Conservation (phyloP, 2,329 filamentous ascomycete genomes). For the Talaromyces atroroseus region DNA sequence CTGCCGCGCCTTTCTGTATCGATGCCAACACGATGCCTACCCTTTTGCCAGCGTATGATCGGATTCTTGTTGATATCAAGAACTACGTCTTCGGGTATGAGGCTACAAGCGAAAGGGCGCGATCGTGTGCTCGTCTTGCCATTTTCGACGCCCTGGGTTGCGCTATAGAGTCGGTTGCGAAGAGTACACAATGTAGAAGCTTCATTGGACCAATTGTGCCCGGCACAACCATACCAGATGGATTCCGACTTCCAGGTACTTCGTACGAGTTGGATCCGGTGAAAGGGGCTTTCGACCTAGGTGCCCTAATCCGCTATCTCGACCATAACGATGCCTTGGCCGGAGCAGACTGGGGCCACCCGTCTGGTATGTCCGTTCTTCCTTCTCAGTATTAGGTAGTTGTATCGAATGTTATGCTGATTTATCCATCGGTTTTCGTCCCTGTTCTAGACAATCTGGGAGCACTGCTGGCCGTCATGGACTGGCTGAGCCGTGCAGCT, state of each 20-base stretch:
- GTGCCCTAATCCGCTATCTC: constrained; percentile 29
- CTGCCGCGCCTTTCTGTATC: too few species aligned
- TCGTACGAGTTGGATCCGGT: constrained; percentile 25
- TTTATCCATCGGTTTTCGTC: too few species aligned
- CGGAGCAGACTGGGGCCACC: constrained; percentile 36
- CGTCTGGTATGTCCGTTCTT: constrained; percentile 19
- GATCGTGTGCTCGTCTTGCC: too few species aligned
- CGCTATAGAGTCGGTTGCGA: background rate
- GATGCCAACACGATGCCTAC: too few species aligned
- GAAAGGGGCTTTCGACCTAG: constrained; percentile 33
- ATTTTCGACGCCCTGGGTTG: constrained; percentile 2
- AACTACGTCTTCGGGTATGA: too few species aligned
- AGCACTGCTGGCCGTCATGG: constrained; percentile 31
- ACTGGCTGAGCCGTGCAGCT: constrained; percentile 24
- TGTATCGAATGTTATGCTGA: too few species aligned
- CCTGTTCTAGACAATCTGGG: constrained; percentile 33
- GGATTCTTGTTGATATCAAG: too few species aligned
- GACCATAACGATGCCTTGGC: constrained; percentile 33
- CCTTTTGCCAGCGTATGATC: too few species aligned
- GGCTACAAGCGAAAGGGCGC: too few species aligned
- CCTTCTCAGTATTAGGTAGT: background rate
- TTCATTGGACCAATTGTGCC: constrained; percentile 1
- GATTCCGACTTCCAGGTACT: constrained; percentile 32
- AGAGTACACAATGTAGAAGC: background rate
- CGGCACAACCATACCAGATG: constrained; percentile 17